These are phyloP conservation scores for Chlamydomonas schloesseri DNA, from an alignment of 139 green algal species.

Conservation along the genomic window DNA sequence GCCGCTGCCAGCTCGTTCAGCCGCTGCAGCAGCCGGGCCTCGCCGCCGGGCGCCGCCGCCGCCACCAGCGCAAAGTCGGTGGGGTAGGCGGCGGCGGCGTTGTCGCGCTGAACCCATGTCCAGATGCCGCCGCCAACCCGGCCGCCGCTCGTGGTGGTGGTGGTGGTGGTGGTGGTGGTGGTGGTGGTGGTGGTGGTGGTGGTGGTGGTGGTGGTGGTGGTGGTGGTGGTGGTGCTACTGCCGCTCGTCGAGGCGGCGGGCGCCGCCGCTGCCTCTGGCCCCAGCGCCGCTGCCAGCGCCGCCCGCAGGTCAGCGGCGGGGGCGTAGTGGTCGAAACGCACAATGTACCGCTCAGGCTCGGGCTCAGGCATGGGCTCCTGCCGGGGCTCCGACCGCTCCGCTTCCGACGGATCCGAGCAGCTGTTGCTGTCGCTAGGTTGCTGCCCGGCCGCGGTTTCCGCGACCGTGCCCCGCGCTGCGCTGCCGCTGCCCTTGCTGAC, in stretches of 20 bases:
- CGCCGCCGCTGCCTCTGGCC: neutral
- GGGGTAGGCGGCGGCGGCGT: constrained; percentile 70
- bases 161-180: too few species aligned
- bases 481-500: too few species aligned
- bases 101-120: constrained; percentile 77
- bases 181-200: too few species aligned
- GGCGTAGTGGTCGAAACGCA: constrained; percentile 78
- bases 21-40: neutral
- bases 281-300: constrained; percentile 47
- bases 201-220: too few species aligned
- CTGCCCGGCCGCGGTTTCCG: neutral
- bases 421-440: neutral
- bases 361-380: too few species aligned
- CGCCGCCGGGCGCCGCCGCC: neutral
- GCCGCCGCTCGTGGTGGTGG: too few species aligned
- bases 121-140: constrained; percentile 54
- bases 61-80: constrained; percentile 89
- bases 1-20: constrained; percentile 10
- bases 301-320: constrained; percentile 48
- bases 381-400: too few species aligned
- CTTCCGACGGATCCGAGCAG: too few species aligned
- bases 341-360: constrained; percentile 59
- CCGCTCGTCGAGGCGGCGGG: too few species aligned
- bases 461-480: neutral
- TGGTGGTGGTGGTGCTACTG: too few species aligned